Percentiles rank a stretch among this genome's conserved stretches.
phyloP scores from a whole-genome alignment of 106 monocot genomes.

The Narthecium ossifragum region DNA sequence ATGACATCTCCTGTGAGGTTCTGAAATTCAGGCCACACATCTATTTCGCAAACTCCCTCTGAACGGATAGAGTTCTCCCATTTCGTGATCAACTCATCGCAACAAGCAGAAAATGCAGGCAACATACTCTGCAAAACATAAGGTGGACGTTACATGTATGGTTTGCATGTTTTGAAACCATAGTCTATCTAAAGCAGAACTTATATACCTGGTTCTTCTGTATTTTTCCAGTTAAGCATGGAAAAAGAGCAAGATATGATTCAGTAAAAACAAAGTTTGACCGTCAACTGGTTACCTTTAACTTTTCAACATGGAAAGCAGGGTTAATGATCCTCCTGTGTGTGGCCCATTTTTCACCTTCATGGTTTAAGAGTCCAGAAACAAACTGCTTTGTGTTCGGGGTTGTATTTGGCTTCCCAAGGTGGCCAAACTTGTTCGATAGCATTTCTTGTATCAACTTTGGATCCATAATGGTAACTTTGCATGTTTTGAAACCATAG shows the following conservation, averaged over 20 bases:
- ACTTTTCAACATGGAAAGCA: too few relatives aligned
- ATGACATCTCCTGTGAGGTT: constrained; percentile 65
- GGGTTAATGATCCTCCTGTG: too few relatives aligned
- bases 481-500: not conserved
- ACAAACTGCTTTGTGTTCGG: not conserved
- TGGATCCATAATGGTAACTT: too few relatives aligned
- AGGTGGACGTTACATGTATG: not conserved
- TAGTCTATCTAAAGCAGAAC: not conserved
- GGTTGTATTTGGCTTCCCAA: not conserved
- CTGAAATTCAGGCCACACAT: constrained; percentile 56
- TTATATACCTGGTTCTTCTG: not conserved
- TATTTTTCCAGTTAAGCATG: not conserved
- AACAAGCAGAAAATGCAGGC: constrained; percentile 20
- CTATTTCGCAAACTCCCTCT: constrained; percentile 22
- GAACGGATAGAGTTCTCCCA: constrained; percentile 16
- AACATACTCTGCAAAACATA: constrained; percentile 8
- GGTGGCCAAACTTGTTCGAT: too few relatives aligned
- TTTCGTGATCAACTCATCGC: constrained; percentile 23
- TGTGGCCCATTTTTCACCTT: too few relatives aligned
- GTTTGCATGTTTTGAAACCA: not conserved
- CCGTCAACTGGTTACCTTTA: too few relatives aligned
- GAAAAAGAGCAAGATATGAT: not conserved
- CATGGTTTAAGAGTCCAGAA: too few relatives aligned
- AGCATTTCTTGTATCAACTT: too few relatives aligned
- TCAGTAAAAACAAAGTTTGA: too few relatives aligned